These are phyloP conservation scores for Aquilaria sinensis DNA, from an alignment of 345 rosid genomes.

Conservation along the genomic window DNA sequence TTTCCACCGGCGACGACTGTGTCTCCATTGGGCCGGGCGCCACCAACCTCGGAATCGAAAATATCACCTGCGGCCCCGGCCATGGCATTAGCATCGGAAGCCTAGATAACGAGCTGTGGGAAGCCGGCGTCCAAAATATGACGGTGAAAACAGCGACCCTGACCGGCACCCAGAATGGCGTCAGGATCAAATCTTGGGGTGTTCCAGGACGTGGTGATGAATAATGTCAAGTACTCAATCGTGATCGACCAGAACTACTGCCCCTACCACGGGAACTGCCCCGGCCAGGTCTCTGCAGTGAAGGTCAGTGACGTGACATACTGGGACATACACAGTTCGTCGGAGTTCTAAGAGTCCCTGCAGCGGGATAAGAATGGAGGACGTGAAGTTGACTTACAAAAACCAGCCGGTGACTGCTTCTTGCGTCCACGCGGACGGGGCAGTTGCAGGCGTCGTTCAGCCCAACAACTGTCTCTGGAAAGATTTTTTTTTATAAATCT, in stretches of 20 bases:
- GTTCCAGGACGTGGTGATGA: slow-evolving; percentile 32
- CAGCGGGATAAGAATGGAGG: slow-evolving; percentile 20
- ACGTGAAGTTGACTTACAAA: slow-evolving; percentile 22
- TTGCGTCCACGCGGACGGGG: slow-evolving; percentile 26
- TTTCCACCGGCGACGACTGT: slow-evolving; percentile 30
- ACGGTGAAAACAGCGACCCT: slow-evolving; percentile 35
- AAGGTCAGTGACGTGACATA: slow-evolving; percentile 27
- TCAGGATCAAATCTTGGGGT: slow-evolving; percentile 66
- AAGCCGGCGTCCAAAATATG: slow-evolving; percentile 49
- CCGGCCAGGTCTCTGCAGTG: slow-evolving; percentile 36
- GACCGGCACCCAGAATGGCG: slow-evolving; percentile 37
- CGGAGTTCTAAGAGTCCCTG: slow-evolving; percentile 30
- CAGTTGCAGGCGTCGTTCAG: slow-evolving; percentile 18
- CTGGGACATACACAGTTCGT: slow-evolving; percentile 29
- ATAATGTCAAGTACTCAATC: slow-evolving; percentile 37
- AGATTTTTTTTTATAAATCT: no score
- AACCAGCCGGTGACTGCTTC: slow-evolving; percentile 23
- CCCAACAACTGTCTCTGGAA: slow-evolving; percentile 22
- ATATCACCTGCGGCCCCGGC: slow-evolving; percentile 29
- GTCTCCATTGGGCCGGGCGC: slow-evolving; percentile 24
- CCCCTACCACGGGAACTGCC: slow-evolving; percentile 41
- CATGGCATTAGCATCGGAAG: slow-evolving; percentile 57
- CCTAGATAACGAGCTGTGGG: slow-evolving; percentile 31
- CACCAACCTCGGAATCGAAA: slow-evolving; percentile 17
- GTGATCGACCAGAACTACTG: slow-evolving; percentile 61